These are phyloP conservation scores for Babesia sp. DNA, from an alignment of 169 alveolate genomes.

Conservation along the genomic window DNA sequence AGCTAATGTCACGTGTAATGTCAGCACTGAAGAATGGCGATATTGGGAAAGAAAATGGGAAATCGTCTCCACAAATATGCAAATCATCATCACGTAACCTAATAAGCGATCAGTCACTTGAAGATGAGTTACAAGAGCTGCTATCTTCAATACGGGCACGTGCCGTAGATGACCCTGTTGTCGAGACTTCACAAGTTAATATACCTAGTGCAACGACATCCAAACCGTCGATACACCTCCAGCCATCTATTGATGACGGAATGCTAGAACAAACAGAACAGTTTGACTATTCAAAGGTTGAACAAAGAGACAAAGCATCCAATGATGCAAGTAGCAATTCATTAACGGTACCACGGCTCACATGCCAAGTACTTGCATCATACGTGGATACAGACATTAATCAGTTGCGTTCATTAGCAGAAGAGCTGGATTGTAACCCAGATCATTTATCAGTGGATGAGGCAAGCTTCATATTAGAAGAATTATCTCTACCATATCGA, in stretches of 20 bases:
- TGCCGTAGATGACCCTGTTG: neutral
- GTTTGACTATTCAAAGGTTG: neutral
- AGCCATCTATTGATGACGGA: neutral
- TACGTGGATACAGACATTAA: neutral
- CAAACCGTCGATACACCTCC: neutral
- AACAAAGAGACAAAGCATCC: neutral
- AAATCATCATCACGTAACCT: conserved; percentile 6
- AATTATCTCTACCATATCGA: conserved; percentile 72
- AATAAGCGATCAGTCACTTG: conserved; percentile 2
- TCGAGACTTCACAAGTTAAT: neutral
- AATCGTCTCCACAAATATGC: neutral
- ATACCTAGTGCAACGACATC: neutral
- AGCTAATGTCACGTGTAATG: neutral
- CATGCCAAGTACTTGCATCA: conserved; percentile 12
- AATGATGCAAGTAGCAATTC: neutral
- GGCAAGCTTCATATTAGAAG: conserved; percentile 85
- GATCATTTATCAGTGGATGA: conserved; percentile 61
- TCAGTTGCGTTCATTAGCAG: conserved; percentile 2
- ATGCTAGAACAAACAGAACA: neutral
- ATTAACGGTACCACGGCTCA: conserved; percentile 1
- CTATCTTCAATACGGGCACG: neutral
- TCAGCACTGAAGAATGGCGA: neutral
- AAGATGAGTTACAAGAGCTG: neutral
- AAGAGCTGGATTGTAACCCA: conserved; percentile 45
- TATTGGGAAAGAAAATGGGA: neutral